A percentile compares a stretch with the other conserved stretches of the same genome.
phyloP scores from a whole-genome alignment of 495 filamentous ascomycete species.

The Trichodelitschia bisporula region DNA sequence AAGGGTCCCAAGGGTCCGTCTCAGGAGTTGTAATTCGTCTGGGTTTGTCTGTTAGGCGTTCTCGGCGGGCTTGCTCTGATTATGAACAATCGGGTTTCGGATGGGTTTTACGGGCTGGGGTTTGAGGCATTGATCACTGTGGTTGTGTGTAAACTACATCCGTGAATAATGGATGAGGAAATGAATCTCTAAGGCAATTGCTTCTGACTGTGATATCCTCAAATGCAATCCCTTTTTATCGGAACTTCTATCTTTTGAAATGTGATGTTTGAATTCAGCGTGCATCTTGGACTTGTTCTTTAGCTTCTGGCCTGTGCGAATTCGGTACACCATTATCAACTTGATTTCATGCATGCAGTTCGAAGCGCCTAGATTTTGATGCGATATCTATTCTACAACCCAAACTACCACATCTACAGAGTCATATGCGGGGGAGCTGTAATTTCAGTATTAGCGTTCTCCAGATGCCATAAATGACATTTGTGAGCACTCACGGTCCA shows the following conservation, averaged over 20 bases:
- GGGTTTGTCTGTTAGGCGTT: slow-evolving; percentile 15
- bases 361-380: no score
- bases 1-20: slow-evolving; percentile 75
- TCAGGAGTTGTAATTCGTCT: slow-evolving; percentile 54
- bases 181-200: no score
- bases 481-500: slow-evolving; percentile 41
- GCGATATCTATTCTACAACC: no score
- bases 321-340: no score
- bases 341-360: no score
- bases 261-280: background rate
- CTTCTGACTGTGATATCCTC: no score
- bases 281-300: background rate
- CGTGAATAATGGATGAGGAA: no score
- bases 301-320: background rate
- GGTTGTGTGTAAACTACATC: no score
- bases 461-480: background rate
- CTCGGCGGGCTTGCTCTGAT: slow-evolving; percentile 23
- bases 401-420: no score
- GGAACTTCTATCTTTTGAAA: slow-evolving; percentile 5
- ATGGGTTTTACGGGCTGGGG: slow-evolving; percentile 45
- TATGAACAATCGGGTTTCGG: slow-evolving; percentile 83
- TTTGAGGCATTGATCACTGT: slow-evolving; percentile 19
- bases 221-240: no score
- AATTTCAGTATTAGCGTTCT: slow-evolving; percentile 1
- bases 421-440: slow-evolving; percentile 24